Conservation (phyloP, 805 yeast genomes). For the Candida dajiaensis region DNA sequence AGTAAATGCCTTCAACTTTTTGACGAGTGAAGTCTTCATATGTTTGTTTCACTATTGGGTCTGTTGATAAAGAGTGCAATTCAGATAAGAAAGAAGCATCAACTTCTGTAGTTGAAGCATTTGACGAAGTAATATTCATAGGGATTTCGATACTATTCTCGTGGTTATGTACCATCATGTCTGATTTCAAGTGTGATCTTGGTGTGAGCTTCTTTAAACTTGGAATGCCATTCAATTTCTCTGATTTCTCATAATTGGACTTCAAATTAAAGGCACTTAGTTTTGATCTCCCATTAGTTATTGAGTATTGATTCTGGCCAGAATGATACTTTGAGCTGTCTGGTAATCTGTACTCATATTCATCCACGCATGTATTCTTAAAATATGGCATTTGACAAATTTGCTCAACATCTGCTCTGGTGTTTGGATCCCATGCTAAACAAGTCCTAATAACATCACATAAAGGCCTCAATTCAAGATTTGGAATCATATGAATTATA, state of each 20-base stretch:
- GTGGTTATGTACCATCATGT: neutral
- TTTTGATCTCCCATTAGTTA: neutral
- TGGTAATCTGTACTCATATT: neutral
- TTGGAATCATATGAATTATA: constrained; percentile 39
- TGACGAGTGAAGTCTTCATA: constrained; percentile 3
- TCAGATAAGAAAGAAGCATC: constrained; percentile 7
- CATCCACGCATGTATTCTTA: constrained; percentile 33
- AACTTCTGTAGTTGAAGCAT: constrained; percentile 3
- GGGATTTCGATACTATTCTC: neutral
- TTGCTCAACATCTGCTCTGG: constrained; percentile 46
- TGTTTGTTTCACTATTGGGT: neutral
- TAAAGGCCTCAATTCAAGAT: constrained; percentile 34
- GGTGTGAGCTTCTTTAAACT: neutral
- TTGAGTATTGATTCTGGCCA: neutral
- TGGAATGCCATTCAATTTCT: constrained; percentile 11
- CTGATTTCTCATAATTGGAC: constrained; percentile 9
- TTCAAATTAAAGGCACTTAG: neutral
- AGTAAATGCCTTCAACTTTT: neutral
- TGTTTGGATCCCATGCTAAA: constrained; percentile 73
- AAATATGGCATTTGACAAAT: constrained; percentile 52
- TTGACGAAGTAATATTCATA: neutral
- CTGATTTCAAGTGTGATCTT: constrained; percentile 1
- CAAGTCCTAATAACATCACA: constrained; percentile 41
- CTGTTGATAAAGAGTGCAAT: neutral
- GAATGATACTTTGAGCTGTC: neutral